Conservation (phyloP, 768 basidiomycete species). For the Floccularia luteovirens region DNA sequence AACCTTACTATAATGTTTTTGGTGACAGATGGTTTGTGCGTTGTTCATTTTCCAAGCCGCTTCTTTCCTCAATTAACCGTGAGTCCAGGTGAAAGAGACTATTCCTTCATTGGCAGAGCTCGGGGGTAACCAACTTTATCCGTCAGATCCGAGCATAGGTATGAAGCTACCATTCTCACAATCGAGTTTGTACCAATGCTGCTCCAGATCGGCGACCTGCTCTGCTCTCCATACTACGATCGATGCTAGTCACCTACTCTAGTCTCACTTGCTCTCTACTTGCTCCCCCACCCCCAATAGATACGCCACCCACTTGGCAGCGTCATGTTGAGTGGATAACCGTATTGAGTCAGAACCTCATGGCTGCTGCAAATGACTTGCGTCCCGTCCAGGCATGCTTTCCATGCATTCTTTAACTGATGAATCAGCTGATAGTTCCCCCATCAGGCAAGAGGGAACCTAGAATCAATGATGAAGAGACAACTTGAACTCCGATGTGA, state of each 20-base stretch:
- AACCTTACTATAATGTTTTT: slow-evolving; percentile 67
- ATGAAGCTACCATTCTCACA: slow-evolving; percentile 10
- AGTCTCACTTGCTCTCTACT: slow-evolving; percentile 63
- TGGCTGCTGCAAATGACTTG: slow-evolving; percentile 85
- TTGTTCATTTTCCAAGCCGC: slow-evolving; percentile 7
- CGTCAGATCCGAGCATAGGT: slow-evolving; percentile 65
- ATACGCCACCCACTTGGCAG: slow-evolving; percentile 61
- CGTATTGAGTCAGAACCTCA: slow-evolving; percentile 76
- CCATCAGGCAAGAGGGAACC: slow-evolving; percentile 64
- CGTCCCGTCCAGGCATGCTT: slow-evolving; percentile 72
- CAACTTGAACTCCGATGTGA: slow-evolving; percentile 69
- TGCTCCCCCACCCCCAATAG: slow-evolving; percentile 49
- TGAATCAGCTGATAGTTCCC: neutral
- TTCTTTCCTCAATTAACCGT: slow-evolving; percentile 6
- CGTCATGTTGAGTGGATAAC: slow-evolving; percentile 76
- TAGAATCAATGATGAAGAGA: slow-evolving; percentile 76
- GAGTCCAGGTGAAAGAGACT: slow-evolving; percentile 65
- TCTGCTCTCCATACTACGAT: slow-evolving; percentile 61
- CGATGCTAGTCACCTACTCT: slow-evolving; percentile 77
- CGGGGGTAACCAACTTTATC: slow-evolving; percentile 78
- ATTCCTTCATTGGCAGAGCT: slow-evolving; percentile 77
- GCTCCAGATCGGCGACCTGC: slow-evolving; percentile 69
- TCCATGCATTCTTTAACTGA: slow-evolving; percentile 1
- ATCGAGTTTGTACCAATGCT: neutral
- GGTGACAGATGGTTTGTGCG: slow-evolving; percentile 90